Conservation (phyloP, 257 asterid species). For the Nicotiana benthamiana region DNA sequence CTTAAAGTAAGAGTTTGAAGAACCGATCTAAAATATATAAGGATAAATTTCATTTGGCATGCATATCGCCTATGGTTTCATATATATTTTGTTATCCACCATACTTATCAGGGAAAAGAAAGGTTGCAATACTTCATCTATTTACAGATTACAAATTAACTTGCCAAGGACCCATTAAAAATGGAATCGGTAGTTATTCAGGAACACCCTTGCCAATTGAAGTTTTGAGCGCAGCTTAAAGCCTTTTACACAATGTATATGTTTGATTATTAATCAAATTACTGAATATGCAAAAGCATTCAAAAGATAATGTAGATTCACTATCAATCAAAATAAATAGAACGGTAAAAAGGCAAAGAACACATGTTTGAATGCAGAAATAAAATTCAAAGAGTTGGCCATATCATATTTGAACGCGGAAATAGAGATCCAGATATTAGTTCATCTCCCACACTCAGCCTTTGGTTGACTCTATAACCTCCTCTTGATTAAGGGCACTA, state of each 20-base stretch:
- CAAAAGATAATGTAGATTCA: background rate
- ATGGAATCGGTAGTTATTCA: background rate
- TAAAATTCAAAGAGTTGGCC: background rate
- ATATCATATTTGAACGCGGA: background rate
- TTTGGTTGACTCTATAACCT: background rate
- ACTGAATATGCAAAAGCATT: background rate
- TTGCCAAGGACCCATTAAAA: background rate
- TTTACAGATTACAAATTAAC: background rate
- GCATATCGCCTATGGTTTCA: background rate
- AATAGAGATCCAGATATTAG: background rate
- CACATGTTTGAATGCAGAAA: background rate
- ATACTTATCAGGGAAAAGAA: background rate
- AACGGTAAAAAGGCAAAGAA: no score
- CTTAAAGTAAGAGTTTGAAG: background rate
- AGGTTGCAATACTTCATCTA: background rate
- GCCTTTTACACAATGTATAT: background rate
- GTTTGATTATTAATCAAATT: background rate
- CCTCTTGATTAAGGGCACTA: background rate
- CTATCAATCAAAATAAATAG: background rate
- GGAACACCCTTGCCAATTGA: background rate
- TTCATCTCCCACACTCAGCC: background rate
- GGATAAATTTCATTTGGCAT: background rate
- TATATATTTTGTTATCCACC: background rate
- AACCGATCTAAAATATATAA: background rate
- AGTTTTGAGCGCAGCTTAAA: background rate